Conservation (phyloP, 2,329 filamentous ascomycete genomes). For the Trichoderma harzianum region DNA sequence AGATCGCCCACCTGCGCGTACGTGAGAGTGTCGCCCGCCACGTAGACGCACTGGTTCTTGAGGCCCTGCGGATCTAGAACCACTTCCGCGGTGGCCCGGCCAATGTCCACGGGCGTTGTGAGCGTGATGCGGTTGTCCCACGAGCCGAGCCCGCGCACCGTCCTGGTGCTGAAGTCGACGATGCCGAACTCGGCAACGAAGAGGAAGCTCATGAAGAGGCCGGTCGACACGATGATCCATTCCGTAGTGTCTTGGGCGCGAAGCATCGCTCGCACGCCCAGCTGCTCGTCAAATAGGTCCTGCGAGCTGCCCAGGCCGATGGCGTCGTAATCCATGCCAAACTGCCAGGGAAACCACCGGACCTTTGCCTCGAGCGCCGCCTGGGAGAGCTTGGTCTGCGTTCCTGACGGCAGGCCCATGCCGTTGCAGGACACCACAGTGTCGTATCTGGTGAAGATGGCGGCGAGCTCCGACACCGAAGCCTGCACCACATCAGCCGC, state of each 20-base stretch:
- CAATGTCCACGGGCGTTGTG: conserved; percentile 63
- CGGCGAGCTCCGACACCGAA: conserved; percentile 37
- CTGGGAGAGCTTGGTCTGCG: conserved; percentile 54
- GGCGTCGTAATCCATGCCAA: conserved; percentile 67
- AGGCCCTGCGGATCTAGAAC: conserved; percentile 41
- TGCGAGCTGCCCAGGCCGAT: conserved; percentile 58
- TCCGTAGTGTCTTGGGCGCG: conserved; percentile 36
- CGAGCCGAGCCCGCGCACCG: conserved; percentile 53
- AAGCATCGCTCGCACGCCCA: conserved; percentile 53
- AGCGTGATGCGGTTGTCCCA: conserved; percentile 63
- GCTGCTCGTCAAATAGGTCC: conserved; percentile 66
- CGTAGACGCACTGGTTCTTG: conserved; percentile 49
- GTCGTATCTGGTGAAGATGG: conserved; percentile 45
- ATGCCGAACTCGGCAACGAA: conserved; percentile 62
- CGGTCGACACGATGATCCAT: conserved; percentile 67
- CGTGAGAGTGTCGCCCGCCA: conserved; percentile 60
- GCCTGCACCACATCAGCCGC: conserved; percentile 43
- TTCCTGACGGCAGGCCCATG: conserved; percentile 53
- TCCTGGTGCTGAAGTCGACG: conserved; percentile 45
- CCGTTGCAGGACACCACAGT: conserved; percentile 60
- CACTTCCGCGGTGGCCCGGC: conserved; percentile 54
- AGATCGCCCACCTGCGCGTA: conserved; percentile 54
- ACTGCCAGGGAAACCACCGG: conserved; percentile 68
- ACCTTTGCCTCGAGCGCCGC: conserved; percentile 52
- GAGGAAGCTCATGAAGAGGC: conserved; percentile 68